These are phyloP conservation scores for Flagelloscypha sp. DNA, from an alignment of 768 basidiomycete genomes.

Conservation along the genomic window DNA sequence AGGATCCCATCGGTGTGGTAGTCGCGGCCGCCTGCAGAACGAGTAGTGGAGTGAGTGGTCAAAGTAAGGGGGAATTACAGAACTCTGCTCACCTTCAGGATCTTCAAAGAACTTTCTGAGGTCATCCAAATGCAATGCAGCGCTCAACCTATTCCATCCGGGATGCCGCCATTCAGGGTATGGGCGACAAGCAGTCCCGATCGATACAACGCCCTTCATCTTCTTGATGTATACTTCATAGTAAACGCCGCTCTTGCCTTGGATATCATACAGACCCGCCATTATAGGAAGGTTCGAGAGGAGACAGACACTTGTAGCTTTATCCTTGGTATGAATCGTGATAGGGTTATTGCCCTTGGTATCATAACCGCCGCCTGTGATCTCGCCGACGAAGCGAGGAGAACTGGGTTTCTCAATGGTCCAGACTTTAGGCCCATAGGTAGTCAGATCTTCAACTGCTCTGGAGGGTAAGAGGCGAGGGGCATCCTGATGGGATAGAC, in stretches of 20 bases:
- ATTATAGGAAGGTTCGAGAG: constrained; percentile 54
- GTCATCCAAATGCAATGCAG: constrained; percentile 62
- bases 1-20: constrained; percentile 32
- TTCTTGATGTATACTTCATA: constrained; percentile 49
- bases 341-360: too few relatives aligned
- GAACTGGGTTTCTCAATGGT: constrained; percentile 33
- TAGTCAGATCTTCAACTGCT: constrained; percentile 42
- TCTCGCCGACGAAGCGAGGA: constrained; percentile 35
- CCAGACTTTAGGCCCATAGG: constrained; percentile 45
- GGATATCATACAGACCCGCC: constrained; percentile 51
- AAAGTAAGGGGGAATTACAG: too few relatives aligned
- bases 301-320: constrained; percentile 44
- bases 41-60: too few relatives aligned
- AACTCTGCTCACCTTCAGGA: constrained; percentile 48
- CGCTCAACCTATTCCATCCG: constrained; percentile 63
- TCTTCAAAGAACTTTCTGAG: constrained; percentile 69
- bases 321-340: constrained; percentile 31
- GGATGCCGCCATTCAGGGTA: constrained; percentile 61
- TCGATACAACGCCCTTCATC: constrained; percentile 53
- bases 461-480: constrained; percentile 44
- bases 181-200: constrained; percentile 58
- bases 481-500: too few relatives aligned
- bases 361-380: constrained; percentile 27
- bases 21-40: too few relatives aligned
- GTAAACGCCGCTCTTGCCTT: constrained; percentile 50